Evolutionary conservation across 345 rosid species (phyloP).

Genomic region (Rhodamnia argentea): DNA sequence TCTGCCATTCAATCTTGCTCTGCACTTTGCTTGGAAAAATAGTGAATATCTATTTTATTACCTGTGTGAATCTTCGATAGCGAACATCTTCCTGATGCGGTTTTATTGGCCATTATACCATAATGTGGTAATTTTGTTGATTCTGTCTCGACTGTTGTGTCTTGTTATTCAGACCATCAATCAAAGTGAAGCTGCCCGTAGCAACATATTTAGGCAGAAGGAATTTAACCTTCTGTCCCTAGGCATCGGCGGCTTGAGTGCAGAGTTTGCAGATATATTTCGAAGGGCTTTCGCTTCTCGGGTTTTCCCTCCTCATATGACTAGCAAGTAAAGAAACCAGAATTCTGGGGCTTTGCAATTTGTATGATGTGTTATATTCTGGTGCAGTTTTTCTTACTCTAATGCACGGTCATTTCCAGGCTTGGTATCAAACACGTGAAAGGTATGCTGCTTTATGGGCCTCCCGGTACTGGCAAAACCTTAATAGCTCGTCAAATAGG

Average conservation of each 20-base stretch:
- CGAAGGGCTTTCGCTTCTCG: slow-evolving; percentile 99
- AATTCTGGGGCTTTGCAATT: neutral
- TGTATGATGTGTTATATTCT: neutral
- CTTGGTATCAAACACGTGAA: slow-evolving; percentile 97
- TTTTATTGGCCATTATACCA: neutral
- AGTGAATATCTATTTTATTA: neutral
- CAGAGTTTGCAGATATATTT: slow-evolving; percentile 96
- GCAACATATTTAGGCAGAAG: slow-evolving; percentile 87
- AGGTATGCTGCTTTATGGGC: slow-evolving; percentile 95
- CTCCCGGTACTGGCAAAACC: slow-evolving; percentile 99
- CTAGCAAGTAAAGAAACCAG: slow-evolving; percentile 50
- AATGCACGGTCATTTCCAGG: slow-evolving; percentile 27
- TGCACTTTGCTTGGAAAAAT: neutral
- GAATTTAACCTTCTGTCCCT: slow-evolving; percentile 89
- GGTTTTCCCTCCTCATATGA: slow-evolving; percentile 94
- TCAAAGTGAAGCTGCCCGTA: slow-evolving; percentile 96
- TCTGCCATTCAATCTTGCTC: neutral
- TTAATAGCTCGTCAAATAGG: slow-evolving; percentile 99
- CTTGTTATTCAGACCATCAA: slow-evolving; percentile 51
- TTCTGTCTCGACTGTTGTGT: neutral
- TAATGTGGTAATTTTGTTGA: neutral
- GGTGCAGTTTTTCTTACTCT: neutral
- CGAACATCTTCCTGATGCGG: neutral
- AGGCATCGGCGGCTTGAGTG: slow-evolving; percentile 97
- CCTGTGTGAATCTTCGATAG: neutral